Base-by-base conservation (phyloP, 2,329 filamentous ascomycete genomes). In the Grosmannia serpens region DNA sequence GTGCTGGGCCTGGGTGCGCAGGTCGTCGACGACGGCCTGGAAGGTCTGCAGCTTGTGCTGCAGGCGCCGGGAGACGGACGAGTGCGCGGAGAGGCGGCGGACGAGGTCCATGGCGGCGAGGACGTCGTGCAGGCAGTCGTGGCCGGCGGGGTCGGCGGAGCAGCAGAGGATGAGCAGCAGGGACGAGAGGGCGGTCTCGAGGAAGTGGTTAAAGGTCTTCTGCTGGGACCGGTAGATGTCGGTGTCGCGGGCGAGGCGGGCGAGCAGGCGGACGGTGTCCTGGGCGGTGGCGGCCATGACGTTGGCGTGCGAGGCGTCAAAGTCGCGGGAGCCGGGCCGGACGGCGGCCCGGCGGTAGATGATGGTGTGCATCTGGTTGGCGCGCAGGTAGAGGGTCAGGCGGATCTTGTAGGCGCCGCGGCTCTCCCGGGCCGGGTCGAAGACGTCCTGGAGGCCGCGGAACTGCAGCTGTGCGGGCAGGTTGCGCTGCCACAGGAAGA, bases 141-240 rank as follows among this genome's bases (percentile, higher is more conserved):
- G 22, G 10, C 15, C 27, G 4, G 3, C 33, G 4, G 35, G 35
- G 22, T 27, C 35, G 22, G 4, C 22, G 15, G 44, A 33, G 11
- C 27, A 55, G 31, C 46, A 56, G n/a, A 56, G 55, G 20, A 51
- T 51, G 3, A 56, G 29, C 3, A 56, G 29, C 3, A 56, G 29
- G n/a, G 55, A 26, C 5, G 55, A 56, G 10, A 56, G 46, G 8
- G 55, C 46, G 4, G 55, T 51, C 31, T 56, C 55, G 9, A 56
- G 29, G 46, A 56, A 56, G 24, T 56, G 55, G 46, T 56, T 56
- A 29, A 50, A 56, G 4, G 55, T 50, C 46, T 56, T 56, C 13
- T 56, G 55, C 13, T 56, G 46, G 1, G 55, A 10, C n/a, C 26
- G 46, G 29, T 56, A 56, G 9, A 56, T 56, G 29, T 56, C n/a